phyloP scores from a whole-genome alignment of 164 flowering plant genomes.

The Litsea cubeba region DNA sequence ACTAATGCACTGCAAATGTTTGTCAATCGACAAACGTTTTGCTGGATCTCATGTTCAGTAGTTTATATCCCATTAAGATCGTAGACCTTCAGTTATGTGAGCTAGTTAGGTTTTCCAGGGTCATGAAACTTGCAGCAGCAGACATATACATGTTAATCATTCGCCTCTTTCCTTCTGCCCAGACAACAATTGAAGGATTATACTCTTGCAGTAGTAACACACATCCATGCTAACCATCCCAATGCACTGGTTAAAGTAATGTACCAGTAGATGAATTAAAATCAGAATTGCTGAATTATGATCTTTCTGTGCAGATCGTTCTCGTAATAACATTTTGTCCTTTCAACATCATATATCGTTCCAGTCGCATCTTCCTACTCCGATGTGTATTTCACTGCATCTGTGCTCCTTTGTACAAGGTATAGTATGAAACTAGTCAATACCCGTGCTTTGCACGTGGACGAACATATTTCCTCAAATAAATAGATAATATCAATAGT shows the following conservation, averaged over 20 bases:
- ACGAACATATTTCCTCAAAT: too few species aligned
- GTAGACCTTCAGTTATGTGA: neutral
- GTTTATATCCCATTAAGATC: neutral
- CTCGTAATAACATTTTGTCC: constrained; percentile 39
- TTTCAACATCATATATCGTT: constrained; percentile 58
- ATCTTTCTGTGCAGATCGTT: constrained; percentile 34
- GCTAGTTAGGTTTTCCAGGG: too few species aligned
- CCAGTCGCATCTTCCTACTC: constrained; percentile 63
- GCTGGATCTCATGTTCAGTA: neutral
- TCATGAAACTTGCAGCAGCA: too few species aligned
- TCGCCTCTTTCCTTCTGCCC: too few species aligned
- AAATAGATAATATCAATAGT: too few species aligned
- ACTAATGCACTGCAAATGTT: neutral
- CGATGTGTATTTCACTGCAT: constrained; percentile 37
- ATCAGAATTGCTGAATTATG: neutral
- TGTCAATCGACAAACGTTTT: neutral
- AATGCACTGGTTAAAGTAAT: too few species aligned
- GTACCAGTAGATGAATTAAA: too few species aligned
- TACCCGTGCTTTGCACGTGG: too few species aligned
- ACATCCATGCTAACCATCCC: too few species aligned
- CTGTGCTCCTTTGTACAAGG: constrained; percentile 73
- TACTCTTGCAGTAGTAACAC: too few species aligned
- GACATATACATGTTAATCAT: too few species aligned
- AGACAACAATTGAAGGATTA: too few species aligned
- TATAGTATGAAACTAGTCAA: constrained; percentile 15